A percentile compares a stretch with the other conserved stretches of the same genome.
These are phyloP conservation scores for Fraxinus velutina DNA, from an alignment of 305 asterid genomes.

Conservation along the genomic window DNA sequence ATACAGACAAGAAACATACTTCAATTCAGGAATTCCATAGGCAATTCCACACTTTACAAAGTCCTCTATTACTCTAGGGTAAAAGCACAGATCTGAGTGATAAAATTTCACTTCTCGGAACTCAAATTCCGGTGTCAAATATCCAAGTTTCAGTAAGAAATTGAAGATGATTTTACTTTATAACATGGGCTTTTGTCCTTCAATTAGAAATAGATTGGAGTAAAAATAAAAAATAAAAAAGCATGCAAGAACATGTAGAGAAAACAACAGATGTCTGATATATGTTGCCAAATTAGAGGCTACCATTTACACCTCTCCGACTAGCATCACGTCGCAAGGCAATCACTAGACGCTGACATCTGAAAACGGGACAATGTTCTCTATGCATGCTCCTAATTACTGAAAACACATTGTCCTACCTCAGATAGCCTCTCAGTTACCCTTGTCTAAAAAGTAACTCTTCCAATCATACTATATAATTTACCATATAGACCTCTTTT, in stretches of 20 bases:
- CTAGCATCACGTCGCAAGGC: conserved; percentile 2
- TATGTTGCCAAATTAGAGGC: neutral
- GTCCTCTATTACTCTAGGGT: neutral
- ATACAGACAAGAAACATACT: neutral
- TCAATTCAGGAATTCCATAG: neutral
- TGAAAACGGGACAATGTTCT: conserved; percentile 19
- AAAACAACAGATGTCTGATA: conserved; percentile 1
- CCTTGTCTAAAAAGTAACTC: conserved; percentile 14
- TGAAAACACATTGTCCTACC: conserved; percentile 15
- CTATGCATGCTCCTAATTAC: conserved; percentile 4
- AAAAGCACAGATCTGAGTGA: neutral
- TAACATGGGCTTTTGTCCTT: conserved; percentile 11
- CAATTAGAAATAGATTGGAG: neutral
- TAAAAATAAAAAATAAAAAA: neutral
- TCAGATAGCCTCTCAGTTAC: conserved; percentile 7
- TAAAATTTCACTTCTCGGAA: neutral
- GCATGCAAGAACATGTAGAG: conserved; percentile 12
- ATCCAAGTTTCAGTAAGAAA: neutral
- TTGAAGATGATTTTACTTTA: neutral
- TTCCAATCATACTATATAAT: conserved; percentile 1
- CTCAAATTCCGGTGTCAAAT: neutral
- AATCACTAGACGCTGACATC: conserved; percentile 8
- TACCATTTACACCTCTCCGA: neutral
- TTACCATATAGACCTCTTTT: neutral
- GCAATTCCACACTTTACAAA: neutral